Percentiles rank a stretch among this genome's conserved stretches.
Evolutionary conservation across 2,329 filamentous ascomycete species (phyloP).

Genomic region (Xylaria hypoxylon): DNA sequence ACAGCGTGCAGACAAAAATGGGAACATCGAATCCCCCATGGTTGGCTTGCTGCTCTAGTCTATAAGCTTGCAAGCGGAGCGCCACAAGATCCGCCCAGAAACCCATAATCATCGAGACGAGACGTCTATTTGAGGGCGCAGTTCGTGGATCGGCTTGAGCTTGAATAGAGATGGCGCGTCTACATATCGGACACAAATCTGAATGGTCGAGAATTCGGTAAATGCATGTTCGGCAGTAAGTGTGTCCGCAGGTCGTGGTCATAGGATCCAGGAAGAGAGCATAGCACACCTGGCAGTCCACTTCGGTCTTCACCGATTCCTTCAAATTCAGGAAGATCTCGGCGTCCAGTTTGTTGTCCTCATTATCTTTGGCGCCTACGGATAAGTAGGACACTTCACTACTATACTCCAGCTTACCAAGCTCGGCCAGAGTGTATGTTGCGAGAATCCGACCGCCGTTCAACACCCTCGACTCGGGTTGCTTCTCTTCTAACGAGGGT

Average conservation of each 20-base stretch:
- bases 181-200: conserved; percentile 82
- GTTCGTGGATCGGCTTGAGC: conserved; percentile 56
- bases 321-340: conserved; percentile 68
- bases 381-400: conserved; percentile 48
- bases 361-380: conserved; percentile 47
- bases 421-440: conserved; percentile 71
- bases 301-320: conserved; percentile 72
- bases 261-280: conserved; percentile 82
- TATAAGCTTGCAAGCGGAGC: conserved; percentile 66
- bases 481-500: conserved; percentile 54
- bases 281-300: conserved; percentile 93
- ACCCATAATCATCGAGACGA: conserved; percentile 71
- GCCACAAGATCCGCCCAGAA: conserved; percentile 77
- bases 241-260: conserved; percentile 89
- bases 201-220: conserved; percentile 81
- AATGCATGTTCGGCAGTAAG: conserved; percentile 85
- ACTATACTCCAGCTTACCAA: conserved; percentile 52
- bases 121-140: conserved; percentile 69
- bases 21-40: conserved; percentile 71
- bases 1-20: conserved; percentile 84
- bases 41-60: conserved; percentile 67
- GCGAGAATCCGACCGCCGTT: conserved; percentile 71
- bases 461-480: conserved; percentile 53
- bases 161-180: conserved; percentile 69
- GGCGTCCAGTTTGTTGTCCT: conserved; percentile 56